phyloP scores from a whole-genome alignment of 129 eudicot genomes.

The Helianthus tuberosus region DNA sequence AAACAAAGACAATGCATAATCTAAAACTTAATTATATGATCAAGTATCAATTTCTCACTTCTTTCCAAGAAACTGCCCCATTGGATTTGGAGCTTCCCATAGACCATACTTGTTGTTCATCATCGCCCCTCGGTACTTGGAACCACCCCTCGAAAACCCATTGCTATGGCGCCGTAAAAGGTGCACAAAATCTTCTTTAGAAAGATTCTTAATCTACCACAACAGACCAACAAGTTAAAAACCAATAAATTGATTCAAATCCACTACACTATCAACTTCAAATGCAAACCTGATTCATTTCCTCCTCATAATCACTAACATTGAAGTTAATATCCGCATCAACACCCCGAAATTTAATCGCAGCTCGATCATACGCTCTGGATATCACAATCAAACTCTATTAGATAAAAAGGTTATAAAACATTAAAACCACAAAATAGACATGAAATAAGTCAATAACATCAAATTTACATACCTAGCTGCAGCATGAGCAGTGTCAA shows the following conservation, averaged over 20 bases:
- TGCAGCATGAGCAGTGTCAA: constrained; percentile 93
- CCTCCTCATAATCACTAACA: constrained; percentile 62
- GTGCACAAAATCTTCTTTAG: constrained; percentile 78
- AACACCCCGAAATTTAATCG: constrained; percentile 69
- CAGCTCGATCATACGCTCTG: constrained; percentile 85
- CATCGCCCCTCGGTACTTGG: constrained; percentile 58
- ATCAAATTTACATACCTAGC: constrained; percentile 58
- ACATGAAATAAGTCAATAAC: neutral
- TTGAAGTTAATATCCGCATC: constrained; percentile 75
- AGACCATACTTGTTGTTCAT: constrained; percentile 56
- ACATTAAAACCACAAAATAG: neutral
- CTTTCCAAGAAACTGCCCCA: constrained; percentile 75
- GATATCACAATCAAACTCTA: constrained; percentile 10
- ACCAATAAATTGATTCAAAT: neutral
- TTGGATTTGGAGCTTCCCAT: constrained; percentile 71
- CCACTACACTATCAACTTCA: neutral
- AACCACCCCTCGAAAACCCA: constrained; percentile 73
- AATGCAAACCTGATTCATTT: constrained; percentile 60
- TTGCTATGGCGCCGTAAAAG: constrained; percentile 69
- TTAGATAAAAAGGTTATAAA: neutral
- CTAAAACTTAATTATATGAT: neutral
- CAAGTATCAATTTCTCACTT: constrained; percentile 43
- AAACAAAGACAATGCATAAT: neutral
- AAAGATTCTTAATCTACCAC: constrained; percentile 57
- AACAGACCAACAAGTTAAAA: constrained; percentile 9